A percentile compares a stretch with the other conserved stretches of the same genome.
Conservation (phyloP, 805 yeast genomes). For the Lachancea sp. region DNA sequence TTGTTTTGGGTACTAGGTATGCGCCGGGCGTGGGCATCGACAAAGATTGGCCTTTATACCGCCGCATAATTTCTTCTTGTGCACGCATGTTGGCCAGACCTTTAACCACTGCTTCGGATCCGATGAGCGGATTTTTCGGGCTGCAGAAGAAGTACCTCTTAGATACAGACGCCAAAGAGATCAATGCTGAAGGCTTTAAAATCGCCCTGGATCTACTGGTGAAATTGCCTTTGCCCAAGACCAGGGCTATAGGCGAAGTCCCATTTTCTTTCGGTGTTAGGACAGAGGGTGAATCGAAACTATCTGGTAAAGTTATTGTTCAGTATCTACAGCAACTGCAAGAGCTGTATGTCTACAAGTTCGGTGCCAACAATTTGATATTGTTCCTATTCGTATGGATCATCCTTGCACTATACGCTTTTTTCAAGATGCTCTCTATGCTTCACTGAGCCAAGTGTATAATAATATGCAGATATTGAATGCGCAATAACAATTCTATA, state of each 20-base stretch:
- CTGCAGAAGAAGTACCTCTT: constrained; percentile 40
- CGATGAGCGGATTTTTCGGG: constrained; percentile 50
- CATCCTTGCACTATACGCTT: constrained; percentile 27
- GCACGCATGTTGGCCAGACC: constrained; percentile 46
- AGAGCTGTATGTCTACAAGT: constrained; percentile 42
- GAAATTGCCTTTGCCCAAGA: constrained; percentile 36
- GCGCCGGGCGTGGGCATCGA: constrained; percentile 52
- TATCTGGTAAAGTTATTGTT: constrained; percentile 43
- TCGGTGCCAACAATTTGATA: constrained; percentile 36
- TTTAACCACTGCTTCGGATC: constrained; percentile 45
- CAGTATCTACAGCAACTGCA: constrained; percentile 42
- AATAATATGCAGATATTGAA: neutral
- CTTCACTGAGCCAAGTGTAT: neutral
- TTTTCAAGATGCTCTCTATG: constrained; percentile 20
- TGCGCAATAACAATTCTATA: too few relatives aligned
- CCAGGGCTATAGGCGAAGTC: constrained; percentile 39
- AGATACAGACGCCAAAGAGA: constrained; percentile 30
- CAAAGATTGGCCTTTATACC: constrained; percentile 47
- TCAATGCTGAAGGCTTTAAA: constrained; percentile 43
- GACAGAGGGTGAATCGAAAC: constrained; percentile 48
- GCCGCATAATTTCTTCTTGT: constrained; percentile 44
- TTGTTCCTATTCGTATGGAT: constrained; percentile 30
- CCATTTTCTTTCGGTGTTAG: constrained; percentile 49
- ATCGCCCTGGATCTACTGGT: constrained; percentile 45
- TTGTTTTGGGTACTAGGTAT: constrained; percentile 45